Evolutionary conservation across 2,329 filamentous ascomycete genomes (phyloP).

Genomic region (Aureobasidium sp.): DNA sequence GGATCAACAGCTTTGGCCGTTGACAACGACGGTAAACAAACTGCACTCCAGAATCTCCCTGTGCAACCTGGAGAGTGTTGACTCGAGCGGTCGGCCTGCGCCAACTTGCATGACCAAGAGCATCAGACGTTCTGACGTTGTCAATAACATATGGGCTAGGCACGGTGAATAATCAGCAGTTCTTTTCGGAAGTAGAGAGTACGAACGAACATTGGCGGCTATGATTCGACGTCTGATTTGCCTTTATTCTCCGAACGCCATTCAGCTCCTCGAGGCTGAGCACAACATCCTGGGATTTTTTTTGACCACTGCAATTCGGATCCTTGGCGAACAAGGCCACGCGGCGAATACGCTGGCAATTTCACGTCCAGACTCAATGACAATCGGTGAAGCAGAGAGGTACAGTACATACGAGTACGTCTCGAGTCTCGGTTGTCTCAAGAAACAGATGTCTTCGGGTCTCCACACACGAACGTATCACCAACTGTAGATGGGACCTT

Average conservation of each 20-base stretch:
- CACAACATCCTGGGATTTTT: neutral
- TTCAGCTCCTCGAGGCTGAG: neutral
- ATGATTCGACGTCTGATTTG: neutral
- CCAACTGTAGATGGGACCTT: neutral
- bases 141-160: constrained; percentile 2
- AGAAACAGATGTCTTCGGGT: neutral
- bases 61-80: neutral
- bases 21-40: constrained; percentile 1
- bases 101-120: constrained; percentile 5
- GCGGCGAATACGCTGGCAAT: neutral
- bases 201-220: neutral
- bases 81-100: constrained; percentile 8
- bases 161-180: constrained; percentile 3
- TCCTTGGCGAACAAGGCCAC: neutral
- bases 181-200: neutral
- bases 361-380: neutral
- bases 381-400: neutral
- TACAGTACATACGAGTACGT: neutral
- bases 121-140: neutral
- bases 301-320: neutral
- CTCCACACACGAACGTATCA: neutral
- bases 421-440: constrained; percentile 1
- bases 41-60: constrained; percentile 12
- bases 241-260: constrained; percentile 14
- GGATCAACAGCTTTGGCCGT: constrained; percentile 8